Percentiles rank a stretch among this genome's conserved stretches.
phyloP scores from a whole-genome alignment of 305 asterid species.

The Caryopteris hybrid region DNA sequence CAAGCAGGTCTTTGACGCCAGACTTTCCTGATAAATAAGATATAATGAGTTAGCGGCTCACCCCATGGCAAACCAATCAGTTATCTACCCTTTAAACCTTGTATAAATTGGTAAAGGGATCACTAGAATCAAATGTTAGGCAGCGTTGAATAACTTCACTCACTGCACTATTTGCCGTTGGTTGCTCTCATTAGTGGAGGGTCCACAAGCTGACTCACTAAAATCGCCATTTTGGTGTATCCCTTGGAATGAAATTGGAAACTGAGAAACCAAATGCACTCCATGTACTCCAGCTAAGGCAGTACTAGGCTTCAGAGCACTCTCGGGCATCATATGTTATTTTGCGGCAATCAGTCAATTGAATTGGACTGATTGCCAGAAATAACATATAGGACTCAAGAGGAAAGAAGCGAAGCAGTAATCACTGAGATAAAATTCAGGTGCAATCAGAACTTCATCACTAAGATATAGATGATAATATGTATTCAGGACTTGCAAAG shows the following conservation, averaged over 20 bases:
- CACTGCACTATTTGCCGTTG: conserved; percentile 47
- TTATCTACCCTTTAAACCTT: background rate
- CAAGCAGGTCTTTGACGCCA: conserved; percentile 85
- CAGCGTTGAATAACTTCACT: conserved; percentile 27
- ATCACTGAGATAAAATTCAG: conserved; percentile 18
- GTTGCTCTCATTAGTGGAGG: conserved; percentile 22
- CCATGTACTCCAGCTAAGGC: conserved; percentile 62
- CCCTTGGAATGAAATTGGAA: conserved; percentile 64
- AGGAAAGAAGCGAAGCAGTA: conserved; percentile 10
- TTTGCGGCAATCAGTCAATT: conserved; percentile 51
- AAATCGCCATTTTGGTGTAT: conserved; percentile 41
- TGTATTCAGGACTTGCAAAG: background rate
- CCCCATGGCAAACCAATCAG: background rate
- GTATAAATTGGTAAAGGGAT: background rate
- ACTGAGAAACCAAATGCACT: conserved; percentile 57
- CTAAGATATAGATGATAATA: background rate
- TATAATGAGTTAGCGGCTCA: conserved; percentile 7
- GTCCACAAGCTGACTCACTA: conserved; percentile 25
- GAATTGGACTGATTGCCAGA: conserved; percentile 56
- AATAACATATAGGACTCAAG: background rate
- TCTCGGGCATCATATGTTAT: conserved; percentile 50
- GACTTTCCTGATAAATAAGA: conserved; percentile 47
- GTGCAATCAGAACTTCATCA: conserved; percentile 4
- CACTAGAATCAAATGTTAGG: background rate
- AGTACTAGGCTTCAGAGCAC: conserved; percentile 37